Evolutionary conservation across 352 stramenopile species (phyloP), one percentile per base, ranked within the genome.

Genomic region (Globisporangium acanthophoron): DNA sequence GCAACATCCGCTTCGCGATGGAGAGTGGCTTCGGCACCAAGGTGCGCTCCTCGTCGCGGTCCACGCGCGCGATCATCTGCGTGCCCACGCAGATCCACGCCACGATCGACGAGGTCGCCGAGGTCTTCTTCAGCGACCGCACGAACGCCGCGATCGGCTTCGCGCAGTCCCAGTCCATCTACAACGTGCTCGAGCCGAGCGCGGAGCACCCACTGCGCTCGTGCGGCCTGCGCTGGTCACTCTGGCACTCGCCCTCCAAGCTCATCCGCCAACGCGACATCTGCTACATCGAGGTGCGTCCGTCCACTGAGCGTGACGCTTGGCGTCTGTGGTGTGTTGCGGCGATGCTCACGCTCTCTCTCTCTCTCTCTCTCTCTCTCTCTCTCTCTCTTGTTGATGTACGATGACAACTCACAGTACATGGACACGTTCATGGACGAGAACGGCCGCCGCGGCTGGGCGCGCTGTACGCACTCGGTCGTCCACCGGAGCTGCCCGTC

Each of bases 401-500:
- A 24, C 21, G 21, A 24, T 1, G 15, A 18, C 21, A 13, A 31
- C 9, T 5, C 16, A 5, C 46, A 72, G 61, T 84, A 83, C 60
- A 85, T 78, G 69, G 76, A 90, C 59, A 69, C 64, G 21, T 90
- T 88, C 46, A 64, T 86, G 18, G 69, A 83, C 58, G 72, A 85
- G 35, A 51, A 74, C 15, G 80, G 78, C 0, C 76, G 75, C 24
- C 69, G 70, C 31, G 78, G 80, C 7, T 90, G 80, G 80, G 80
- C 80, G 1, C 57, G 65, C 15, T 82, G 76, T 56, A 81, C 77
- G 7, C 76, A 85, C 56, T 88, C 78, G n/a, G 56, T 90, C 48
- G 74, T 80, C 31, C 73, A 88, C 58, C 78, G 74, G 8, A 87
- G 73, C 60, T 87, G 76, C 50, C 78, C 78, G 20, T 53, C 76